Conservation (phyloP, 345 rosid species). For the Iberis pinnata region DNA sequence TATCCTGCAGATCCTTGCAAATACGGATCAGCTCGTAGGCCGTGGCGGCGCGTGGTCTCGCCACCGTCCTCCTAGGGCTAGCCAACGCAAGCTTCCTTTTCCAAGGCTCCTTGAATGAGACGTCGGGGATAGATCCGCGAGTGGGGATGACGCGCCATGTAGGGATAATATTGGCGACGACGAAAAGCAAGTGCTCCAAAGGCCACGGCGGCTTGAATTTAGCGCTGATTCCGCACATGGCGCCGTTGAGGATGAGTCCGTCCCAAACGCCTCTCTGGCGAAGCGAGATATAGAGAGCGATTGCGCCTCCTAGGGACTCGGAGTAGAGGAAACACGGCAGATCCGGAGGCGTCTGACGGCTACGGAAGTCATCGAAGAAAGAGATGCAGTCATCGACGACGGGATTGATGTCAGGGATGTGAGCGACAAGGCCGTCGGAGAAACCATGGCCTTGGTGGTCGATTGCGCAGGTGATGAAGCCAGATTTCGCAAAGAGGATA, state of each 20-base stretch:
- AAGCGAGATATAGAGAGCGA: constrained; percentile 68
- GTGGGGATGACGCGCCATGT: constrained; percentile 90
- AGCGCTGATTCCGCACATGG: constrained; percentile 93
- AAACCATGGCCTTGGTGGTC: constrained; percentile 98
- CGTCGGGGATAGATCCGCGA: constrained; percentile 59
- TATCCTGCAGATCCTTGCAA: constrained; percentile 64
- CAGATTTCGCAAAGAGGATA: constrained; percentile 67
- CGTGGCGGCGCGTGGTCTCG: constrained; percentile 83
- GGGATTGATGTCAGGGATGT: constrained; percentile 72
- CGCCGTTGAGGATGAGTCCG: constrained; percentile 78
- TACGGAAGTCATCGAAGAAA: constrained; percentile 62
- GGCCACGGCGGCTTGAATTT: constrained; percentile 98
- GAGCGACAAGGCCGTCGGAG: constrained; percentile 71
- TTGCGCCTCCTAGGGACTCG: constrained; percentile 92
- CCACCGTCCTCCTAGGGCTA: constrained; percentile 55
- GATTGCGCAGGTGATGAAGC: constrained; percentile 72
- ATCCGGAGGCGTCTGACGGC: constrained; percentile 32
- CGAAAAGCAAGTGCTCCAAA: constrained; percentile 62
- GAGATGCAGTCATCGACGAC: constrained; percentile 77
- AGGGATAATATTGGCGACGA: constrained; percentile 62
- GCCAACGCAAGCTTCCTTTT: constrained; percentile 68
- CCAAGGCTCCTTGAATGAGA: constrained; percentile 80
- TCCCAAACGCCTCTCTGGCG: constrained; percentile 66
- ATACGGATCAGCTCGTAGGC: constrained; percentile 68
- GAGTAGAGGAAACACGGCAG: constrained; percentile 78